Base-by-base conservation (phyloP, 495 filamentous ascomycete species). In the Jackrogersella minutella region DNA sequence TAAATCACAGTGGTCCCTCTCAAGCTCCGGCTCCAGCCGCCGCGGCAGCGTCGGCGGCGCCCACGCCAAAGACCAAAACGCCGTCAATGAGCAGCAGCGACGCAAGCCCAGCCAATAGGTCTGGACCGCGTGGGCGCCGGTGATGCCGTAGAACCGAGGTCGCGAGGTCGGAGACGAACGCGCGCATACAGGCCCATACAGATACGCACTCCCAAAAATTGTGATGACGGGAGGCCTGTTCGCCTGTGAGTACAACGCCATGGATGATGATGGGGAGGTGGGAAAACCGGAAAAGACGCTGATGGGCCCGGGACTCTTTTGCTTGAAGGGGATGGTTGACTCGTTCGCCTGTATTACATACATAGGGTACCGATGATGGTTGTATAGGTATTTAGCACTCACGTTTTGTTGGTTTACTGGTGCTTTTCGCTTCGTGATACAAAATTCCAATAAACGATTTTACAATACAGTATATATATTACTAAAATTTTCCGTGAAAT, bases 91-190 rank as follows among this genome's bases (percentile, higher is more conserved):
- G 22, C 14, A 56, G 31, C 63, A 66, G 33, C 55, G 40, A 3
- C 65, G 65, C 65, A 69, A 69, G 43, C 55, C 41, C 10, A 64
- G 66, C 55, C 66, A 69, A 56, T 69, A 64, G 60, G 49, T 46
- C 11, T 59, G 60, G 59, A 52, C 47, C 5, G 59, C 31, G 13
- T 52, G 60, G 59, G 49, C 44, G 49, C 60, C 65, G 31, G 47
- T 68, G 19, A 46, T 58, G 13, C 40, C 47, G 33, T 68, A 63
- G 65, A 13, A 47, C 10, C 49, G 55, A 30, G 16, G 31, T 28
- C 52, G 34, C 30, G 24, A 31, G 44, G 44, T 21, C 9, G 2
- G 13, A n/a, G 17, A 10, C 26, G 14, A 17, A 28, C 44, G 9
- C 44, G 36, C 5, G 28, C 24, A 1, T 8, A 28, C 16, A 7